A percentile compares a stretch with the other conserved stretches of the same genome.
Evolutionary conservation across 768 basidiomycete species (phyloP).

Genomic region (Rhizopogon roseolus): DNA sequence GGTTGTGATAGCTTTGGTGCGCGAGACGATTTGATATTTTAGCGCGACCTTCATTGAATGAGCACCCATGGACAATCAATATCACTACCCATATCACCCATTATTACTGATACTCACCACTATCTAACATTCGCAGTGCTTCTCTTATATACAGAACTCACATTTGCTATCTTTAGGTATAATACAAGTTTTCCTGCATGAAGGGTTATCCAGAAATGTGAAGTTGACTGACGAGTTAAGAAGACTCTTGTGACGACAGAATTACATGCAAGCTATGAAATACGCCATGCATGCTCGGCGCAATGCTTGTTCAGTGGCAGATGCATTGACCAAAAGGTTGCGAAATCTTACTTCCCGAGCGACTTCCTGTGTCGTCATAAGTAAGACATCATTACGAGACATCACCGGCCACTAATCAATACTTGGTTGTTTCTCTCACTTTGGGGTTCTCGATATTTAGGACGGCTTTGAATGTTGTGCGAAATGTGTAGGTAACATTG

Average conservation of each 20-base stretch:
- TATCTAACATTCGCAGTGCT: not conserved
- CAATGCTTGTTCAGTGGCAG: not conserved
- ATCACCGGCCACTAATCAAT: no score
- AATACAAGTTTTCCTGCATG: not conserved
- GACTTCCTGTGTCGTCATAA: no score
- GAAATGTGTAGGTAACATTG: no score
- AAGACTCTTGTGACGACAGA: not conserved
- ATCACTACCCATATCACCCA: not conserved
- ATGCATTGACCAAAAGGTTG: no score
- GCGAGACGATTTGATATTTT: constrained; percentile 40
- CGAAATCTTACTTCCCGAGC: no score
- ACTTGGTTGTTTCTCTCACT: no score
- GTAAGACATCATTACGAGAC: no score
- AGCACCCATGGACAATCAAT: not conserved
- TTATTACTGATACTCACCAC: not conserved
- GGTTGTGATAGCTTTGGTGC: constrained; percentile 62
- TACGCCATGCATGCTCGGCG: no score
- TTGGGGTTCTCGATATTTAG: no score
- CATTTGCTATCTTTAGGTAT: not conserved
- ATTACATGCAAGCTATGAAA: not conserved
- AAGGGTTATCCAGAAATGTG: not conserved
- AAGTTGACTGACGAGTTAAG: no score
- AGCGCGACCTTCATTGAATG: not conserved
- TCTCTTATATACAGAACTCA: not conserved
- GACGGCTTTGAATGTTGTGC: no score